Evolutionary conservation across 495 filamentous ascomycete species (phyloP), one percentile per base, ranked within the genome.

Genomic region (Mytilinidion resinicola): DNA sequence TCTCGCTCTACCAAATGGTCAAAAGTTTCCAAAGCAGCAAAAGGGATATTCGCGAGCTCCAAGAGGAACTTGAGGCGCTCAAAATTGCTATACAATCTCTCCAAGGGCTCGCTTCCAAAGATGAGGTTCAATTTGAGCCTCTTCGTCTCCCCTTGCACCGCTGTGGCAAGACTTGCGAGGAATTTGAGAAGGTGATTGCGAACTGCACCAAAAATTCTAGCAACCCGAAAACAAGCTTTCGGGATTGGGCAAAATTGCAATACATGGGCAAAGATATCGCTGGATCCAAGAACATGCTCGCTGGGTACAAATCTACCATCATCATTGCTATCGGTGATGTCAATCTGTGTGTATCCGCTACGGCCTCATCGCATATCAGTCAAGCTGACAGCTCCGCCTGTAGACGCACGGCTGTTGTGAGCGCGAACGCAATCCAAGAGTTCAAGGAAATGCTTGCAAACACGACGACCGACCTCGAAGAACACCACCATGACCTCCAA

Each of bases 1-100:
- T 69, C 41, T 42, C 57, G 6, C 70, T 79, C 15, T 74, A 72
- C 56, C 52, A 76, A 20, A 68, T 65, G 9, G 65, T 78, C 25
- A 52, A 67, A n/a, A 76, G 75, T 56, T 77, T 72, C 61, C 69
- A 65, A 34, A 70, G 61, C 34, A 69, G 73, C 53, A 66, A 68
- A 47, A 72, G 68, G 47, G 65, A 58, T 35, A 69, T 76, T 25
- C 71, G 73, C 44, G 71, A 77, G 19, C 72, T 80, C 43, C 51
- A 66, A 50, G 65, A 69, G 14, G 76, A 78, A 60, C 64, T 77
- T 9, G 63, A 74, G 48, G 69, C 71, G 37, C 59, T 78, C 17
- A 37, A 4, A 1, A 14, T 4, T 11, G 30, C 25, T 30, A 30
- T 30, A 30, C 25, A 30, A 6, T 30, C 25, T 30, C 25, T 30